A percentile compares a stretch with the other conserved stretches of the same genome.
These are phyloP conservation scores for Pichia insulana DNA, from an alignment of 805 yeast genomes.

Conservation along the genomic window DNA sequence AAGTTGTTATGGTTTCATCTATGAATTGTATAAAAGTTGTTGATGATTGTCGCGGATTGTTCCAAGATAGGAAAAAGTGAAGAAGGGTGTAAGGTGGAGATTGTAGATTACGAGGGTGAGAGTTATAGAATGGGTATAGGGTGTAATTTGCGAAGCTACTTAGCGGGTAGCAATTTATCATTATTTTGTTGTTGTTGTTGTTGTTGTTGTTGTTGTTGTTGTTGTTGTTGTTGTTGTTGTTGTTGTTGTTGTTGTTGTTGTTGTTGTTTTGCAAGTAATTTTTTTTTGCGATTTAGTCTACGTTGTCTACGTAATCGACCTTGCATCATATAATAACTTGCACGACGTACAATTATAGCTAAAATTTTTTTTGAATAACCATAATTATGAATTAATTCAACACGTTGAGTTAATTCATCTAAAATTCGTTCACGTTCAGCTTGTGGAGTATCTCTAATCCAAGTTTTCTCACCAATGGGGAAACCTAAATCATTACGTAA, in stretches of 20 bases:
- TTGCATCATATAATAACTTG: slow-evolving; percentile 74
- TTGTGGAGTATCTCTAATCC: slow-evolving; percentile 72
- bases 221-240: slow-evolving; percentile 1
- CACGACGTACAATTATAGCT: slow-evolving; percentile 71
- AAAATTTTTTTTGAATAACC: slow-evolving; percentile 47
- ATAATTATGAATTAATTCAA: slow-evolving; percentile 38
- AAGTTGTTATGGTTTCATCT: no score
- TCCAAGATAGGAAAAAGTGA: no score
- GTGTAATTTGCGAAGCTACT: no score
- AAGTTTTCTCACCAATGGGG: slow-evolving; percentile 67
- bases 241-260: slow-evolving; percentile 11
- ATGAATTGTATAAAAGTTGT: no score
- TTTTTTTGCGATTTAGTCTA: slow-evolving; percentile 35
- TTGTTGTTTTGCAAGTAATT: slow-evolving; percentile 7
- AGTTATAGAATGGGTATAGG: no score
- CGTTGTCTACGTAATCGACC: slow-evolving; percentile 63
- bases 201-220: slow-evolving; percentile 14
- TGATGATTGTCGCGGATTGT: no score
- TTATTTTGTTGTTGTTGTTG: not conserved
- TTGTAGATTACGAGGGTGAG: no score
- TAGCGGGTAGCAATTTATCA: not conserved
- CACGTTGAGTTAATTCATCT: slow-evolving; percentile 38
- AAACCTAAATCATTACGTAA: slow-evolving; percentile 55
- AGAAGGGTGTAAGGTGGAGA: no score
- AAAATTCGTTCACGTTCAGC: slow-evolving; percentile 42